Conservation (phyloP, 495 filamentous ascomycete genomes). For the Penicilliopsis zonata region DNA sequence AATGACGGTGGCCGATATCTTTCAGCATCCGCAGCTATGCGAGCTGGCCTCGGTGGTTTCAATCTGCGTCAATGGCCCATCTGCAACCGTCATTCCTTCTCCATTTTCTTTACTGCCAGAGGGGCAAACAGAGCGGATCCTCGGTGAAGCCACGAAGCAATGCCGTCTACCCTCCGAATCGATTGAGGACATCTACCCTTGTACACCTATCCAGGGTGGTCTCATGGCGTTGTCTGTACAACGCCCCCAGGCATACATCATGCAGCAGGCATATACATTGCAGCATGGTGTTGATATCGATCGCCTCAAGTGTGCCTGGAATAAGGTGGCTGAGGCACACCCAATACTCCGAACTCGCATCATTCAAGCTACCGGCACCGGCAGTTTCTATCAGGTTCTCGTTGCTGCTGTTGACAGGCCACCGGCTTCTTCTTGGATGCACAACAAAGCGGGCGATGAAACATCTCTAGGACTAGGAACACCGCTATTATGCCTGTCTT, state of each 20-base stretch:
- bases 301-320: conserved; percentile 37
- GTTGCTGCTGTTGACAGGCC: no score
- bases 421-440: no score
- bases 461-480: no score
- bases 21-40: conserved; percentile 17
- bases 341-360: conserved; percentile 29
- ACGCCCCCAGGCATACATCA: conserved; percentile 28
- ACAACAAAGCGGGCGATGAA: no score
- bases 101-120: not conserved
- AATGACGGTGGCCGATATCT: conserved; percentile 24
- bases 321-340: conserved; percentile 14
- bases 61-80: not conserved
- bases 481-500: no score
- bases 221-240: conserved; percentile 32
- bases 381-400: conserved; percentile 40
- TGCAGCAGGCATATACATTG: conserved; percentile 22
- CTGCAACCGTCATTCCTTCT: not conserved
- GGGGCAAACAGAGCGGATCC: not conserved
- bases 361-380: conserved; percentile 21
- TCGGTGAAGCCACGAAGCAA: not conserved
- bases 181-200: conserved; percentile 33
- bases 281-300: conserved; percentile 20
- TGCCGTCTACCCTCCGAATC: not conserved
- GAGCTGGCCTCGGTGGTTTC: conserved; percentile 15
- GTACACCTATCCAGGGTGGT: conserved; percentile 42